Percentiles rank a stretch among this genome's conserved stretches.
Evolutionary conservation across 2,329 filamentous ascomycete genomes (phyloP).

Genomic region (Penicillium sp.): DNA sequence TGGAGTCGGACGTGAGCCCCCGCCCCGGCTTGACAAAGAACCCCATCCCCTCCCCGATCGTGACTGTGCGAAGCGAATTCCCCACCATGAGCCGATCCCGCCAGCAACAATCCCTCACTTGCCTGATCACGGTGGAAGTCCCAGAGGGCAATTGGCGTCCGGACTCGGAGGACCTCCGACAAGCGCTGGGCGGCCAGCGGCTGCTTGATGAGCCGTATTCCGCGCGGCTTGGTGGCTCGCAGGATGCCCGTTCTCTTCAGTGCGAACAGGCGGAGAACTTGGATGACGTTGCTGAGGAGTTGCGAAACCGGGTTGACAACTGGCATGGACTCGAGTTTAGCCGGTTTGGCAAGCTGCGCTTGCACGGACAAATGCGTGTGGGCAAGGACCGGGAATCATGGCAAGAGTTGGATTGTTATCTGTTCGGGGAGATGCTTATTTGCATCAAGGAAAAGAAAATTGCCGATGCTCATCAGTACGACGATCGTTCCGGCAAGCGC

Average conservation of each 20-base stretch:
- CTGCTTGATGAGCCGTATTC: conserved; percentile 52
- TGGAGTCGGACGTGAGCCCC: conserved; percentile 79
- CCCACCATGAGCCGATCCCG: conserved; percentile 87
- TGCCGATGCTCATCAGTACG: conserved; percentile 56
- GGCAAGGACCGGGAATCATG: conserved; percentile 95
- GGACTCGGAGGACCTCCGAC: conserved; percentile 69
- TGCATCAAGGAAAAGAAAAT: conserved; percentile 97
- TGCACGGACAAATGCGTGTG: conserved; percentile 85
- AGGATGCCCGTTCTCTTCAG: conserved; percentile 57
- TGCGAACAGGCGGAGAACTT: conserved; percentile 73
- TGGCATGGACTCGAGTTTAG: conserved; percentile 96
- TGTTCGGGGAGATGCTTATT: conserved; percentile 98
- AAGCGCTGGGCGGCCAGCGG: conserved; percentile 48
- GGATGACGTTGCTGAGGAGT: conserved; percentile 77
- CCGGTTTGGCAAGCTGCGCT: conserved; percentile 82
- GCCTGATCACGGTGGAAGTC: conserved; percentile 88
- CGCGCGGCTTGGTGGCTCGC: conserved; percentile 41
- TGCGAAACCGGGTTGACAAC: conserved; percentile 87
- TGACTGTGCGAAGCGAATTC: conserved; percentile 96
- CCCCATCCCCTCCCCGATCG: conserved; percentile 81
- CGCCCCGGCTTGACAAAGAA: conserved; percentile 66
- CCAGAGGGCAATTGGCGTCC: conserved; percentile 87
- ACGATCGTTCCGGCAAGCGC: conserved; percentile 49
- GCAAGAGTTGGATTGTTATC: conserved; percentile 95
- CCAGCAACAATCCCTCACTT: conserved; percentile 92